phyloP scores from a whole-genome alignment of 2,329 filamentous ascomycete species.

The Talaromyces islandicus region DNA sequence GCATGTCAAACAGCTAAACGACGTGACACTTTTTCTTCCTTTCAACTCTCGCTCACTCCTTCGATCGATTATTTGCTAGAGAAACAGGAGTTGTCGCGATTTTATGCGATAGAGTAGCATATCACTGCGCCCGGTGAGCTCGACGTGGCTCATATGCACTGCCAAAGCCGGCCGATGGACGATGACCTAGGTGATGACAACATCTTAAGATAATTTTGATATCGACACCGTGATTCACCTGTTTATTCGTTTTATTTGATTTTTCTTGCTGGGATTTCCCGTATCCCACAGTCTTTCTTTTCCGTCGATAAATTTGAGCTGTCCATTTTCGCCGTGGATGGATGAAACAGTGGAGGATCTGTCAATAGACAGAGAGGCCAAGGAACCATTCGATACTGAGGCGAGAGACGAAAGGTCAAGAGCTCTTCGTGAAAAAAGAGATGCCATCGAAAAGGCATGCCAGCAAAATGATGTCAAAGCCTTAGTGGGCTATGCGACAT shows the following conservation, averaged over 20 bases:
- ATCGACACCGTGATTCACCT: not conserved
- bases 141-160: not conserved
- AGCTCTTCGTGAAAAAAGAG: slow-evolving; percentile 30
- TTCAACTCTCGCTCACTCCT: not conserved
- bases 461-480: slow-evolving; percentile 49
- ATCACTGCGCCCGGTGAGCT: not conserved
- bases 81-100: not conserved
- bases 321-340: not conserved
- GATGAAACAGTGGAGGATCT: not conserved
- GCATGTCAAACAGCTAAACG: not conserved
- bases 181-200: not conserved
- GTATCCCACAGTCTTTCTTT: not conserved
- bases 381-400: not conserved
- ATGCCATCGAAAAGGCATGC: slow-evolving; percentile 56
- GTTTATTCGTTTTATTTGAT: not conserved
- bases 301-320: not conserved
- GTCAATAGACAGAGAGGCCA: not conserved
- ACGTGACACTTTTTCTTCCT: not conserved
- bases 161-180: not conserved
- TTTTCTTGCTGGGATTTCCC: not conserved
- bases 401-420: not conserved
- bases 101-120: not conserved
- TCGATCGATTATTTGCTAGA: not conserved
- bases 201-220: not conserved
- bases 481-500: slow-evolving; percentile 55